These are phyloP conservation scores for Candida boleticola DNA, from an alignment of 805 yeast genomes.

Conservation along the genomic window DNA sequence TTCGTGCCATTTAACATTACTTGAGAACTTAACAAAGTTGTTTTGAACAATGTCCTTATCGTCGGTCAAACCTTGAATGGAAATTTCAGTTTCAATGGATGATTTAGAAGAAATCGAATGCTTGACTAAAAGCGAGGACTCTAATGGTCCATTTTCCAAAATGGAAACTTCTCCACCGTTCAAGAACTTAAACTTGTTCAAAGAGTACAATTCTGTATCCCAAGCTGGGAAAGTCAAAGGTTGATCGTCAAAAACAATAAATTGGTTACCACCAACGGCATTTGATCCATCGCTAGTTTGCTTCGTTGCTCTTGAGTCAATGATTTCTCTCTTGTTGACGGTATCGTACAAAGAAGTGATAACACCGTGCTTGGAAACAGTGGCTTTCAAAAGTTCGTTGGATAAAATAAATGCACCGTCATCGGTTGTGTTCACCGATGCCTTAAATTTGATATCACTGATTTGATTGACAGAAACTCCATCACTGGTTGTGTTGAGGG, in stretches of 20 bases:
- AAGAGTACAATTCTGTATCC: conserved; percentile 92
- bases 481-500: conserved; percentile 20
- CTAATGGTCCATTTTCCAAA: conserved; percentile 52
- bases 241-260: conserved; percentile 80
- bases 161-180: conserved; percentile 38
- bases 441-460: conserved; percentile 41
- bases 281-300: conserved; percentile 30
- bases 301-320: conserved; percentile 55
- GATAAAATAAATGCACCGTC: conserved; percentile 48
- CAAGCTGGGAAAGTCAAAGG: conserved; percentile 94
- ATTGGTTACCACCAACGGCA: conserved; percentile 70
- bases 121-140: conserved; percentile 60
- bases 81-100: conserved; percentile 62
- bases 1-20: conserved; percentile 80
- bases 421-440: conserved; percentile 36
- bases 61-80: conserved; percentile 60
- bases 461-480: conserved; percentile 13
- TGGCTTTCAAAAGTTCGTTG: conserved; percentile 61
- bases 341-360: conserved; percentile 65
- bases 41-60: conserved; percentile 33
- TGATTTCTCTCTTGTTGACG: conserved; percentile 55
- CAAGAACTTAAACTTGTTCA: conserved; percentile 61
- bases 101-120: conserved; percentile 59
- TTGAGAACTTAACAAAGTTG: conserved; percentile 36
- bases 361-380: conserved; percentile 50